Evolutionary conservation across 2,329 filamentous ascomycete genomes (phyloP), one percentile per base, ranked within the genome.

Genomic region (Colletotrichum siamense): DNA sequence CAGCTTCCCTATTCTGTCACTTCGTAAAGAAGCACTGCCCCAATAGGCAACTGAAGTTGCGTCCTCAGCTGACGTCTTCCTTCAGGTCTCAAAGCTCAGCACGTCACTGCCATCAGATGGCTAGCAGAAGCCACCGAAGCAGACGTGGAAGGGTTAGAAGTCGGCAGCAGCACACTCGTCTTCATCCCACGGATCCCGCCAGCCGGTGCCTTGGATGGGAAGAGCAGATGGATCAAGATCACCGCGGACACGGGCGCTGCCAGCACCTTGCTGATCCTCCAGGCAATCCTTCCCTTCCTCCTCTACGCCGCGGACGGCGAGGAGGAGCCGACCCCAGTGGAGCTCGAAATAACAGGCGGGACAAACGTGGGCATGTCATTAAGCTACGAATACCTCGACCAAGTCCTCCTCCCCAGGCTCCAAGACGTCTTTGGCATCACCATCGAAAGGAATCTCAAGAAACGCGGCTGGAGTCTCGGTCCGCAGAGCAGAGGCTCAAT

Each of bases 351-450:
- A 8, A 85, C 87, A 3, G 91, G 91, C 7, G 91, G 92, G 18
- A 93, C 91, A 2, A 93, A 93, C 77, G 88, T 91, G 4, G 84
- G 86, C 12, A 91, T 87, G 79, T 91, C 91, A 1, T 85, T 87
- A 2, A 91, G 88, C n/a, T 92, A 87, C 75, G 91, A 94, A 79
- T 94, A 93, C 79, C 83, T 93, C 5, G 90, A 92, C 79, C 91
- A 93, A 79, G 89, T 93, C 1, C 85, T 93, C 2, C 82, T 92
- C 36, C 91, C 91, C 4, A 84, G 86, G 1, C 82, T 93, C 1
- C 85, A 90, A 79, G 83, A 85, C 4, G 85, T 85, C 5, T 92
- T 92, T 71, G 86, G 87, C 3, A 82, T 92, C 55, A 71, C 73
- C 2, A 85, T 91, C 5, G 86, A 89, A 75, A 81, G 90, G 9